Evolutionary conservation across 2,329 filamentous ascomycete genomes (phyloP), one percentile per base, ranked within the genome.

Genomic region (Penicillium paneum): DNA sequence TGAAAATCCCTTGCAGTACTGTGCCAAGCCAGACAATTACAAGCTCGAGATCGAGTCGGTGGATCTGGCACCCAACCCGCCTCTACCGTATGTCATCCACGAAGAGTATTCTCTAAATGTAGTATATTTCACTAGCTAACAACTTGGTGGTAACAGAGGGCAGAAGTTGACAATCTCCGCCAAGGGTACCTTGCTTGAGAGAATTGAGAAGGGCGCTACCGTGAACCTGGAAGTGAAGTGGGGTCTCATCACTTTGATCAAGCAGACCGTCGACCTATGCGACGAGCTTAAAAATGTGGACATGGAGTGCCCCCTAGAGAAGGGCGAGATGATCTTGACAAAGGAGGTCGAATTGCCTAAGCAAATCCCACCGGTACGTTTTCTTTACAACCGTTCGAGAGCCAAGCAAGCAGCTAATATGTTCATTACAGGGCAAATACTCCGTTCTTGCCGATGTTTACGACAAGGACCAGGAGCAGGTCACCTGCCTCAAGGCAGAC

Each of bases 151-250:
- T 35, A 8, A 54, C 63, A 97, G 94, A 70, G 94, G 93, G 66
- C 64, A 85, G 65, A 83, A 83, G 19, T 86, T 99, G 50, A 79
- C 81, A 55, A 96, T 99, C 78, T 84, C 84, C 61, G 94, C 92
- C 43, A 80, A 77, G 31, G 94, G 93, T 54, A 83, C 78, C n/a
- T 82, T 97, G 60, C 82, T 81, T 64, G 76, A 95, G 68, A 76
- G 81, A 48, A 85, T 99, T 61, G 82, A 85, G 52, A 72, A 91
- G 55, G 93, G 91, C 55, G 90, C 93, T 56, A 90, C 89, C 66
- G 88, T 97, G 59, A 80, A 87, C 44, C 74, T 99, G 38, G 83
- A 86, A 63, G 93, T 99, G 76, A 97, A 96, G 78, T 97, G 96
- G 74, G 93, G 93, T 57, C 81, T 96, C 62, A 97, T 99, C 74